Evolutionary conservation across 257 asterid species (phyloP), one percentile per base, ranked within the genome.

Genomic region (Solanum peruvianum): DNA sequence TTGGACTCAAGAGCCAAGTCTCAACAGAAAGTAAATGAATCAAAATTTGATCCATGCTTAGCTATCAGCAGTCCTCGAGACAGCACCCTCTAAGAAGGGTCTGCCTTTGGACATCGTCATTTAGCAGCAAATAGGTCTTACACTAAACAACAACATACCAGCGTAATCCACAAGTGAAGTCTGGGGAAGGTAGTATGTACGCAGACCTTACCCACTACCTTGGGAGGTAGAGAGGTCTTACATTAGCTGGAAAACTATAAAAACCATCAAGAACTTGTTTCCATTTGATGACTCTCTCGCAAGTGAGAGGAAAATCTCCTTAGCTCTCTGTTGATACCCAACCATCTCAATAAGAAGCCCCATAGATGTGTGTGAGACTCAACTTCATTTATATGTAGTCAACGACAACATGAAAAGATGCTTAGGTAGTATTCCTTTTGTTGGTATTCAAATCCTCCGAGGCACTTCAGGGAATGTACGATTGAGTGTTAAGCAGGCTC

Each of bases 141-240:
- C 1, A 29, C 29, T 69, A 29, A 69, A 64, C 29, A 64, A 9
- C 2, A n/a, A 11, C 9, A n/a, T 64, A 64, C 14, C 70, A 11
- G 1, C 7, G 16, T 64, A 64, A n/a, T 64, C 14, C 4, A 64
- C 9, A n/a, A 1, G 1, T n/a, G 0, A 0, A 64, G 1, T 64
- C 3, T 11, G 33, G 0, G 0, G 0, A 49, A 25, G 33, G 9
- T 2, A 62, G 33, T 10, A n/a, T n/a, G 16, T 62, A 23, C 0
- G 14, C 16, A 64, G 1, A 11, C 27, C 2, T 62, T 35, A 35
- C 37, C 58, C 58, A 0, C 21, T 49, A 49, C 21, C 58, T 5
- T 49, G 21, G 20, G 3, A 49, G 58, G 58, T 49, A 49, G 60
- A 49, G 21, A 60, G 67, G 67, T n/a, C 27, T 60, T 60, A 60